Conservation (phyloP, 2,329 filamentous ascomycete species). For the Trichocomaceae sp. region DNA sequence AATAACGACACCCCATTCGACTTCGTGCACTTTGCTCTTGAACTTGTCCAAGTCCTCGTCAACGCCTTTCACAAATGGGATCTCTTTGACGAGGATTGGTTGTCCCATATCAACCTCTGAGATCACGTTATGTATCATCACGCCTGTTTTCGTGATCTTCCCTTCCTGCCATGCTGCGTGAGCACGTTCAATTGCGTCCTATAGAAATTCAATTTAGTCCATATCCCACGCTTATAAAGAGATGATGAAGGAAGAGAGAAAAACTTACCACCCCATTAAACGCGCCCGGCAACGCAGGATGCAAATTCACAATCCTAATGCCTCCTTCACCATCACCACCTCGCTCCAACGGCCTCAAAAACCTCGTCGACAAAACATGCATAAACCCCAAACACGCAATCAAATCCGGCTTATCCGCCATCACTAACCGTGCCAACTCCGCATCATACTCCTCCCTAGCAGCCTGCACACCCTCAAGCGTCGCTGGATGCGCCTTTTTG, state of each 20-base stretch:
- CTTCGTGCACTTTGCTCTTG: slow-evolving; percentile 64
- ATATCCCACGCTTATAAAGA: not conserved
- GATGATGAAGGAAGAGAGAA: not conserved
- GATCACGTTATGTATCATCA: slow-evolving; percentile 86
- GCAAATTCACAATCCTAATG: slow-evolving; percentile 72
- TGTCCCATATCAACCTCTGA: slow-evolving; percentile 71
- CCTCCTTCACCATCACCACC: slow-evolving; percentile 27
- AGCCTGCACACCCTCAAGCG: slow-evolving; percentile 40
- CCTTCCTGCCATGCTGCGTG: slow-evolving; percentile 66
- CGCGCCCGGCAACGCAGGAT: slow-evolving; percentile 66
- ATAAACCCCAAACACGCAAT: slow-evolving; percentile 83
- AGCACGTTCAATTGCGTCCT: slow-evolving; percentile 68
- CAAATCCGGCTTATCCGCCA: slow-evolving; percentile 61
- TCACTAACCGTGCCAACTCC: slow-evolving; percentile 62
- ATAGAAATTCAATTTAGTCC: not conserved
- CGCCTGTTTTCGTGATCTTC: slow-evolving; percentile 62
- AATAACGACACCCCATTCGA: slow-evolving; percentile 74
- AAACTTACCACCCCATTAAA: slow-evolving; percentile 61
- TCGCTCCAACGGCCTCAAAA: slow-evolving; percentile 59
- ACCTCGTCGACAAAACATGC: slow-evolving; percentile 67
- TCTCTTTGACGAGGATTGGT: slow-evolving; percentile 64
- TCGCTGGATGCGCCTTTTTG: slow-evolving; percentile 61
- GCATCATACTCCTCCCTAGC: slow-evolving; percentile 66
- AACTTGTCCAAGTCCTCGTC: slow-evolving; percentile 61
- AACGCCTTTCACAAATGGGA: slow-evolving; percentile 54